phyloP scores from a whole-genome alignment of 768 basidiomycete species.

The Hypholoma fasciculare region DNA sequence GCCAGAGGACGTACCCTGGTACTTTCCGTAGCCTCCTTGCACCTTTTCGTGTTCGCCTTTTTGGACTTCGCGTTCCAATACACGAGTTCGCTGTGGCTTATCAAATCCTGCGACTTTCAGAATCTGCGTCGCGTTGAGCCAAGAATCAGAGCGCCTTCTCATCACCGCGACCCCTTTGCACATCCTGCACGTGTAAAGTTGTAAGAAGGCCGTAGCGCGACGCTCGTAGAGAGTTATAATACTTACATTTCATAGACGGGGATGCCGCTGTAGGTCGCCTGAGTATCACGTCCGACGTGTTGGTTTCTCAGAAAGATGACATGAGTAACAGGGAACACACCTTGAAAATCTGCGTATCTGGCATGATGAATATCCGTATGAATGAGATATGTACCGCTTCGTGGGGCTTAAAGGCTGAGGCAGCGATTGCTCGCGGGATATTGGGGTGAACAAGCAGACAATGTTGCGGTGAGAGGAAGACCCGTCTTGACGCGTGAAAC shows the following conservation, averaged over 20 bases:
- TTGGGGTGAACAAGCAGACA: not conserved
- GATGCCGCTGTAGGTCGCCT: slow-evolving; percentile 93
- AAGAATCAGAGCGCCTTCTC: slow-evolving; percentile 93
- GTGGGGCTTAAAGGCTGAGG: not conserved
- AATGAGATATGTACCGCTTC: not conserved
- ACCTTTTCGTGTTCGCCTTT: slow-evolving; percentile 99
- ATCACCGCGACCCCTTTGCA: slow-evolving; percentile 96
- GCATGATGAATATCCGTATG: slow-evolving; percentile 44
- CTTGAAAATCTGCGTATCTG: slow-evolving; percentile 89
- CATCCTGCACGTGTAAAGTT: slow-evolving; percentile 66
- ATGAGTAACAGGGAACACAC: slow-evolving; percentile 31
- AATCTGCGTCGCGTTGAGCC: slow-evolving; percentile 99
- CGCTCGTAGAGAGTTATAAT: slow-evolving; percentile 21
- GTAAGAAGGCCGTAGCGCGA: slow-evolving; percentile 26
- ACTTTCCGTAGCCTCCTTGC: slow-evolving; percentile 99
- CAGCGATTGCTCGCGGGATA: not conserved
- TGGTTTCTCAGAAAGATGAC: slow-evolving; percentile 16
- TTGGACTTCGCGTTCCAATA: slow-evolving; percentile 96
- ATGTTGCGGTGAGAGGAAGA: slow-evolving; percentile 22
- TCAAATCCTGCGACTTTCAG: slow-evolving; percentile 99
- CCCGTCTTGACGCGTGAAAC: slow-evolving; percentile 41
- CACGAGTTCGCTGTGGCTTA: slow-evolving; percentile 96
- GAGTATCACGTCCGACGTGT: slow-evolving; percentile 23
- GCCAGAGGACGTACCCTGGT: slow-evolving; percentile 72
- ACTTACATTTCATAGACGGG: slow-evolving; percentile 91